phyloP scores from a whole-genome alignment of 371 early-diverging fungal species.

The Lichtheimia corymbifera region DNA sequence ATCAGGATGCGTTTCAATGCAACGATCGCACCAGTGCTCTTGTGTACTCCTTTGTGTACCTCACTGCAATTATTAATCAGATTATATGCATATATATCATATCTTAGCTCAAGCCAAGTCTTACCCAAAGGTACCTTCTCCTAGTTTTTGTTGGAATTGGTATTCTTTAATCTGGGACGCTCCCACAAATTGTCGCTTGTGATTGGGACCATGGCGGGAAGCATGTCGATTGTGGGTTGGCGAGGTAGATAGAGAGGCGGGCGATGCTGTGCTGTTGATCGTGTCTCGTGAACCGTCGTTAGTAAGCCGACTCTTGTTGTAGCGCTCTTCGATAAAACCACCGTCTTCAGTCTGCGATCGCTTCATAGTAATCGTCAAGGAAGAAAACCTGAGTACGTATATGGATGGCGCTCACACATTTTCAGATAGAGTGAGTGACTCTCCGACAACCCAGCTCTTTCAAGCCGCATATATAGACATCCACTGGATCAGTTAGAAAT shows the following conservation, averaged over 20 bases:
- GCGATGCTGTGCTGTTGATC: background rate
- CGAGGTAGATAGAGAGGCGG: constrained; percentile 9
- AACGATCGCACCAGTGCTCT: constrained; percentile 70
- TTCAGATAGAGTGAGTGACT: no score
- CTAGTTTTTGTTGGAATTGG: constrained; percentile 76
- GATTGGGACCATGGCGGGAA: background rate
- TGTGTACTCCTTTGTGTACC: constrained; percentile 85
- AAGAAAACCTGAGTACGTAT: no score
- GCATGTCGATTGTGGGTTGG: constrained; percentile 6
- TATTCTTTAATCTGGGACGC: constrained; percentile 74
- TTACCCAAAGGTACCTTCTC: constrained; percentile 97
- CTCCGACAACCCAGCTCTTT: no score
- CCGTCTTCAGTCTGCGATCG: constrained; percentile 13
- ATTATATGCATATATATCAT: background rate
- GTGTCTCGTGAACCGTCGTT: constrained; percentile 6
- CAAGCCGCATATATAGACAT: no score
- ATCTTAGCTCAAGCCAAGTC: background rate
- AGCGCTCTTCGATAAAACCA: constrained; percentile 2
- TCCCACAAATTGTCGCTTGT: constrained; percentile 41
- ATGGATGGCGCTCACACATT: no score
- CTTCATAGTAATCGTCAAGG: constrained; percentile 10
- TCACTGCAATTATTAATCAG: constrained; percentile 51
- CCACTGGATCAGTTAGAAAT: no score
- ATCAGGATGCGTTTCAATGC: constrained; percentile 92
- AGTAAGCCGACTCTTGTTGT: background rate